Conservation (phyloP, 208 protist species). For the Leishmania martiniquensis region DNA sequence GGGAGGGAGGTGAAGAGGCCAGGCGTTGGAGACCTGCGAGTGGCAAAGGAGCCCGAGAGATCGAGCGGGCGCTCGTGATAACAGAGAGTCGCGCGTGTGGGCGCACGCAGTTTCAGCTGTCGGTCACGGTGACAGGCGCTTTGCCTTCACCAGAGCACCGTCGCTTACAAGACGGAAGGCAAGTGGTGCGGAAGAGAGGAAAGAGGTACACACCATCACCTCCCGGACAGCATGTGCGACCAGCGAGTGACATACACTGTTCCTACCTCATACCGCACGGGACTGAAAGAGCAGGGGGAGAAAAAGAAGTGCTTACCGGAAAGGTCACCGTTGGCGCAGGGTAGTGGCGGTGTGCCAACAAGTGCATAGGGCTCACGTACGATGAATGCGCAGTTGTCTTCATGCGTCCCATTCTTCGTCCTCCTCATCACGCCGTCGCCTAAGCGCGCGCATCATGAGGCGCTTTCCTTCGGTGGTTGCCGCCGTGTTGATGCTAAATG, state of each 20-base stretch:
- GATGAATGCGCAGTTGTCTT: background rate
- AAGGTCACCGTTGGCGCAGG: background rate
- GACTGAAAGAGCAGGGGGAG: background rate
- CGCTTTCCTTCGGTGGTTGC: slow-evolving; percentile 7
- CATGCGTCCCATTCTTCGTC: slow-evolving; percentile 25
- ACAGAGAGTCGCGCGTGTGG: background rate
- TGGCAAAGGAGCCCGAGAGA: background rate
- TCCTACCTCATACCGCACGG: background rate
- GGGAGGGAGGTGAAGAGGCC: background rate
- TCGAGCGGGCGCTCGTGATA: background rate
- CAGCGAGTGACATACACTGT: background rate
- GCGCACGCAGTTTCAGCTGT: background rate
- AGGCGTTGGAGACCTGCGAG: background rate
- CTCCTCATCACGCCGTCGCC: slow-evolving; percentile 31
- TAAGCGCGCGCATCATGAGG: slow-evolving; percentile 42
- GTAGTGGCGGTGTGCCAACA: background rate
- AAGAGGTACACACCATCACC: background rate
- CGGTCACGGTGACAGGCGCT: background rate
- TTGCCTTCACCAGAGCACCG: background rate
- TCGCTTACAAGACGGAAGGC: background rate
- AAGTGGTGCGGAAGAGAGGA: background rate
- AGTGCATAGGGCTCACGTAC: background rate
- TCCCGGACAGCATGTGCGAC: background rate
- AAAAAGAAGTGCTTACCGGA: background rate
- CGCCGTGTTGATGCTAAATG: background rate